Evolutionary conservation across 2,329 filamentous ascomycete genomes (phyloP), one percentile per base, ranked within the genome.

Genomic region (Elsinoe fawcettii): DNA sequence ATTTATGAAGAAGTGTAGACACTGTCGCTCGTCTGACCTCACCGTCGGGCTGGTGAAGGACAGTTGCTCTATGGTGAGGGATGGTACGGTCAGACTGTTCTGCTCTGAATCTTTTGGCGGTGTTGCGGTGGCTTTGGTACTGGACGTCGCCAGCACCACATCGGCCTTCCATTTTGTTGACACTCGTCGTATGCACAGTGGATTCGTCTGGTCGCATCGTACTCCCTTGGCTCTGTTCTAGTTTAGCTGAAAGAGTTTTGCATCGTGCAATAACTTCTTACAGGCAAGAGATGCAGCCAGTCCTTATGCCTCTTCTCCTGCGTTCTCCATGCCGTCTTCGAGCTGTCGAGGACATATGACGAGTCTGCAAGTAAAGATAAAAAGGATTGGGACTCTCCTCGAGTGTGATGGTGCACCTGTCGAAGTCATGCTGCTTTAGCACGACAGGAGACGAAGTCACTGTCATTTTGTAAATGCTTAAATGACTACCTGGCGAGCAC

Each of bases 201-300:
- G 46, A 11, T 51, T 51, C 18, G 46, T 51, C 16, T 51, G 25
- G 16, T 51, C 46, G 46, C 46, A 51, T 51, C 46, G 25, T 16
- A 51, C 46, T 3, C 46, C 46, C 22, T 34, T 51, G 3, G 46
- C 46, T 5, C 46, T 51, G 46, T 1, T 3, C 1, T 1, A 14
- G 4, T 9, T 46, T 46, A 46, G 41, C 25, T 46, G 5, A 34
- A 14, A 18, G 8, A 14, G 12, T 51, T 34, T 18, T 14, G 11
- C 12, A 2, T 34, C 5, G 23, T 32, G 5, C 25, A 18, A 25
- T 32, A 12, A 16, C 12, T 32, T 32, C 23, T 36, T 8, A 51
- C 46, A 51, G 12, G 46, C 46, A 51, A 18, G 30, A 51, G 14
- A 51, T 51, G n/a, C 46, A 51, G 12, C 46, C 46, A 36, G 46